phyloP scores from a whole-genome alignment of 257 asterid species.

The Solanum habrochaites region DNA sequence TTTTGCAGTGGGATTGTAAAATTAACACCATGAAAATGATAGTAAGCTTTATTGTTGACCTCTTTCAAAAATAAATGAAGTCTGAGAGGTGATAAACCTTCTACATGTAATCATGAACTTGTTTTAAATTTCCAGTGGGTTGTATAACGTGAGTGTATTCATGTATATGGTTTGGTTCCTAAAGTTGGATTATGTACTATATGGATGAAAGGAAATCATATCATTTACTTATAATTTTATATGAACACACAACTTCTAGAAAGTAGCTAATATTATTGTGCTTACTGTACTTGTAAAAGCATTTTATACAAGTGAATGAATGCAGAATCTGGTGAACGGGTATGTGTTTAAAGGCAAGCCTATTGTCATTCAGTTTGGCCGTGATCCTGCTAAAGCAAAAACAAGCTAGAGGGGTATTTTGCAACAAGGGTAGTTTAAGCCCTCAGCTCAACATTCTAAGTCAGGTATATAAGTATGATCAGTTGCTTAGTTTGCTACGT shows the following conservation, averaged over 20 bases:
- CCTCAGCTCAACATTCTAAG: not conserved
- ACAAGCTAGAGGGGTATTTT: constrained; percentile 5
- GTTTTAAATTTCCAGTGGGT: not conserved
- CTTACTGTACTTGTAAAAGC: not conserved
- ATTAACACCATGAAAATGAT: not conserved
- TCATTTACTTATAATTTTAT: not conserved
- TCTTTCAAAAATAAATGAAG: not conserved
- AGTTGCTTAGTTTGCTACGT: not conserved
- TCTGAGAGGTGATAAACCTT: not conserved
- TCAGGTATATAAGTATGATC: not conserved
- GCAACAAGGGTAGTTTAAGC: not conserved
- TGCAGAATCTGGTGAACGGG: constrained; percentile 79
- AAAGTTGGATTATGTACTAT: not conserved
- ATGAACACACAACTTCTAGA: not conserved
- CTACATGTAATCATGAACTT: not conserved
- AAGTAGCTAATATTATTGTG: not conserved
- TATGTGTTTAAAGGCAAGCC: constrained; percentile 82
- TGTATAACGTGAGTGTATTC: not conserved
- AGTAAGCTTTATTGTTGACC: not conserved
- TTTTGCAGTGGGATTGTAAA: not conserved
- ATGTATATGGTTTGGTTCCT: not conserved
- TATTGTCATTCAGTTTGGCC: constrained; percentile 78
- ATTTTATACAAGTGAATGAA: not conserved
- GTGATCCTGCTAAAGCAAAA: constrained; percentile 46
- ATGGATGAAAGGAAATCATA: not conserved